Conservation (phyloP, 345 rosid species). For the Pistacia integerrima region DNA sequence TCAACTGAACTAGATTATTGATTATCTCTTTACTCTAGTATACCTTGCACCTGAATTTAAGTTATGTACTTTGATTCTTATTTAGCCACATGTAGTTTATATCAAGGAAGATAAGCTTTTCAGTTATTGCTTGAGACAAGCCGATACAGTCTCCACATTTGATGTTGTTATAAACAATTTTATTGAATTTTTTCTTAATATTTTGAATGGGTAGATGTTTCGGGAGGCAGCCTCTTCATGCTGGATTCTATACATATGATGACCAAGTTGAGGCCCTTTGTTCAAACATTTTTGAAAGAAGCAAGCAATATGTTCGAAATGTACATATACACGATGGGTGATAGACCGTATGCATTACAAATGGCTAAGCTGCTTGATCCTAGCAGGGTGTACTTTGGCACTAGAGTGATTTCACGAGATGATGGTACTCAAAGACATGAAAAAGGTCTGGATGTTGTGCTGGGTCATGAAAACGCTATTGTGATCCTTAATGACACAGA, state of each 20-base stretch:
- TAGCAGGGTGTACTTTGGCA: conserved; percentile 56
- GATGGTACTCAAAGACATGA: conserved; percentile 88
- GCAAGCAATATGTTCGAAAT: conserved; percentile 86
- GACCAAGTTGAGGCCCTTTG: conserved; percentile 90
- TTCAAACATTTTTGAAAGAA: conserved; percentile 73
- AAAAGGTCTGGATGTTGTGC: conserved; percentile 84
- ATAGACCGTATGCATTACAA: conserved; percentile 69
- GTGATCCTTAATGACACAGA: conserved; percentile 93
- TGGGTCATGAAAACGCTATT: conserved; percentile 84
- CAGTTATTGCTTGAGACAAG: background rate
- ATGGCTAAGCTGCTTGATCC: conserved; percentile 97
- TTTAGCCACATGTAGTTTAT: no score
- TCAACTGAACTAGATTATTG: background rate
- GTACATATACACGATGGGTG: conserved; percentile 96
- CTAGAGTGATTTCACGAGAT: conserved; percentile 80
- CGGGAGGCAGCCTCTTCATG: conserved; percentile 71
- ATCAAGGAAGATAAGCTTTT: no score
- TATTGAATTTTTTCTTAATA: background rate
- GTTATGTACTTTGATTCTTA: no score
- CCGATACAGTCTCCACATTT: background rate
- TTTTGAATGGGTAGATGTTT: conserved; percentile 46
- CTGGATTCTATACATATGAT: conserved; percentile 74
- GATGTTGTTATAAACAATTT: background rate
- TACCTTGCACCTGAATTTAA: background rate
- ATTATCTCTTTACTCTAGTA: background rate